Evolutionary conservation across 2,329 filamentous ascomycete genomes (phyloP), one percentile per base, ranked within the genome.

Genomic region (Aspergillus bombycis): DNA sequence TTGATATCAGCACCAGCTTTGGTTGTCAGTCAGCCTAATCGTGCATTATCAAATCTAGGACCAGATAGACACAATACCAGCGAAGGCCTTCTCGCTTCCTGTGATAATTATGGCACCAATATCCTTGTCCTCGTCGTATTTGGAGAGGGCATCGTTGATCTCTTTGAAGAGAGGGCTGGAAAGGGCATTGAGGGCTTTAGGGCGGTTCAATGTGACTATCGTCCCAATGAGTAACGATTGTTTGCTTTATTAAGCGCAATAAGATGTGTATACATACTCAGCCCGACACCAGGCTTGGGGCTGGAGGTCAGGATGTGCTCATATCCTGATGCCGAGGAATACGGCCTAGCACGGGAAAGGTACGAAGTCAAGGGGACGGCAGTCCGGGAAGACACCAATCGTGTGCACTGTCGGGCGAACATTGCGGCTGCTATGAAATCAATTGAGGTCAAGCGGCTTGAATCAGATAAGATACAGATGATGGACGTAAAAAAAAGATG

Each of bases 1-100:
- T 98, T 98, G 83, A 99, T 99, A 80, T 99, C 95, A 65, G 95
- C 95, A 58, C 95, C 95, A 52, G 95, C 94, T 77, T 73, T 59
- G 52, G 34, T 61, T 53, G 9, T 45, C 50, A 45, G 64, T 38
- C 28, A 55, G 32, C 16, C 12, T 28, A 23, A 38, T 23, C 21
- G n/a, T 26, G 32, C 32, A 55, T 23, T 26, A 8, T 4, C 21
- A 23, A 34, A 11, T 26, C 30, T 36, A 19, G 21, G 14, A 26
- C 4, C 6, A 38, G 30, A 14, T 14, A 16, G n/a, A 28, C 6
- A 55, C 52, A 64, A 36, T 76, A 84, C 83, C 78, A 34, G 94
- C 94, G 75, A 97, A 99, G 48, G 94, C 94, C 79, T 90, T 93
- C 69, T 93, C 85, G 53, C 91, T 96, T 61, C 95, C 95, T 1